Conservation (phyloP, 306 rosid species). For the Cucumis cinereus region DNA sequence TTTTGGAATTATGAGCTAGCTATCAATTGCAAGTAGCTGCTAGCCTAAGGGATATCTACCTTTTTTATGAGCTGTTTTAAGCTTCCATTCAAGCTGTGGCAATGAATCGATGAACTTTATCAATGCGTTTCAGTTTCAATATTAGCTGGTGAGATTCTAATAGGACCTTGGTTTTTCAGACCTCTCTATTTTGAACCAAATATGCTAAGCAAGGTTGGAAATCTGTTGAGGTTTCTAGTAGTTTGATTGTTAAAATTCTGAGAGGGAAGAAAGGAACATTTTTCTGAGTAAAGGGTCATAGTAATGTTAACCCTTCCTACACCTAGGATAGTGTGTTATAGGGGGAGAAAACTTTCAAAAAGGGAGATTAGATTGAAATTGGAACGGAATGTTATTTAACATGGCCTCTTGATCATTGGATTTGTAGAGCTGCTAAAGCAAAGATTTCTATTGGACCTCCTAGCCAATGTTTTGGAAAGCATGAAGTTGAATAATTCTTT, state of each 20-base stretch:
- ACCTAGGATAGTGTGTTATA: not conserved
- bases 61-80: too few species aligned
- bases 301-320: not conserved
- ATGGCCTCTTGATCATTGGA: not conserved
- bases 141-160: not conserved
- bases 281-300: not conserved
- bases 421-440: not conserved
- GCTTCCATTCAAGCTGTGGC: not conserved
- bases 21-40: too few species aligned
- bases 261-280: not conserved
- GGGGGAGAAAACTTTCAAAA: not conserved
- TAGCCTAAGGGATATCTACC: too few species aligned
- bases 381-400: not conserved
- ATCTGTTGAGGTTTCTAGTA: not conserved
- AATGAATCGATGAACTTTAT: not conserved
- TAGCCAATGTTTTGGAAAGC: not conserved
- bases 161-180: not conserved
- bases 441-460: not conserved
- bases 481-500: not conserved
- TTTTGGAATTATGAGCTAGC: not conserved
- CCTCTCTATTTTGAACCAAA: not conserved
- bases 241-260: not conserved
- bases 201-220: not conserved
- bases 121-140: not conserved
- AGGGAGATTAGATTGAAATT: not conserved